phyloP scores from a whole-genome alignment of 192 early-diverging fungal genomes.

The Bifiguratus adelaidae region DNA sequence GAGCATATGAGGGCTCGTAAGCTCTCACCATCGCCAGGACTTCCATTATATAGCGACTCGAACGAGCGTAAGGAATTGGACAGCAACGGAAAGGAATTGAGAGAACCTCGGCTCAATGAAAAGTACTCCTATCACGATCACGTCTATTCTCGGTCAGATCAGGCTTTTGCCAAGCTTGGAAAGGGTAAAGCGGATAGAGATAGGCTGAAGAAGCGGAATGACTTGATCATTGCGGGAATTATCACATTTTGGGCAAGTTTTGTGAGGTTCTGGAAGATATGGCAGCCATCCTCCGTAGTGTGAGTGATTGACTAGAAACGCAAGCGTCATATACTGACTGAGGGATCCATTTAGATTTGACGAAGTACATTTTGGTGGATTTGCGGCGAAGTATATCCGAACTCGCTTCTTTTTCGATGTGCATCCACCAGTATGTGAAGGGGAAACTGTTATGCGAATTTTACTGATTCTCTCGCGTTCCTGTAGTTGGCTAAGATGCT shows the following conservation, averaged over 20 bases:
- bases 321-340: background rate
- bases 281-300: slow-evolving; percentile 25
- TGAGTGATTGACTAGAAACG: slow-evolving; percentile 5
- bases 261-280: slow-evolving; percentile 27
- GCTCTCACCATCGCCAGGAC: too few species aligned
- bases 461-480: too few species aligned
- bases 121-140: too few species aligned
- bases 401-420: slow-evolving; percentile 83
- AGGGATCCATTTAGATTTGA: slow-evolving; percentile 50
- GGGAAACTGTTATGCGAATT: too few species aligned
- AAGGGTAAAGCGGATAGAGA: slow-evolving; percentile 4
- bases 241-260: slow-evolving; percentile 15
- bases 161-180: too few species aligned
- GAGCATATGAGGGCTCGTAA: too few species aligned
- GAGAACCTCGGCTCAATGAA: too few species aligned
- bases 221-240: slow-evolving; percentile 8
- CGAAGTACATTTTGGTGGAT: slow-evolving; percentile 91
- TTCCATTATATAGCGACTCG: too few species aligned
- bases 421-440: slow-evolving; percentile 79
- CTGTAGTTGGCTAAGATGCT: slow-evolving; percentile 33
- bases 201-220: slow-evolving; percentile 4
- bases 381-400: slow-evolving; percentile 70
- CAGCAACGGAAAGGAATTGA: too few species aligned
- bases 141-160: too few species aligned
- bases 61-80: too few species aligned